These are phyloP conservation scores for Pichia sp. DNA, from an alignment of 1,139 yeast species.

Conservation along the genomic window DNA sequence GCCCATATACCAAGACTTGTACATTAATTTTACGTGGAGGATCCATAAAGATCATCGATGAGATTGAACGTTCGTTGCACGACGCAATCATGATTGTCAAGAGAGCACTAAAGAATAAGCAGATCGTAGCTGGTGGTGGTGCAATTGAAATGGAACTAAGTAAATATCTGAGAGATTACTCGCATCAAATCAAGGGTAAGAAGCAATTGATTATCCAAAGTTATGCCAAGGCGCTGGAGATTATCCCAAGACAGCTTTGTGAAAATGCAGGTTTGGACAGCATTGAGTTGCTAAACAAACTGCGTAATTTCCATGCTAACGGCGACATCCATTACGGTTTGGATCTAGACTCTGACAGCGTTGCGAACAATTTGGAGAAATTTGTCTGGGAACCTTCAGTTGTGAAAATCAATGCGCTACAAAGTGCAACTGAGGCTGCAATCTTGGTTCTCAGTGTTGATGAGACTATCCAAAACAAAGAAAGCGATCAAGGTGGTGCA, in stretches of 20 bases:
- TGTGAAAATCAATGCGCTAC: conserved; percentile 89
- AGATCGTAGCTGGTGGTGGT: conserved; percentile 97
- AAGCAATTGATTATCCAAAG: conserved; percentile 90
- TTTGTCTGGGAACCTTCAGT: conserved; percentile 98
- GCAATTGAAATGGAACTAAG: conserved; percentile 98
- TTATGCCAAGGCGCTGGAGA: conserved; percentile 90
- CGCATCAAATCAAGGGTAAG: conserved; percentile 88
- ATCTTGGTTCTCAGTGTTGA: conserved; percentile 87
- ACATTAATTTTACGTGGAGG: conserved; percentile 94
- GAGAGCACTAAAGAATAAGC: conserved; percentile 82
- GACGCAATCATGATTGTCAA: conserved; percentile 99
- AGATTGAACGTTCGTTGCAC: conserved; percentile 93
- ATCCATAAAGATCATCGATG: conserved; percentile 97
- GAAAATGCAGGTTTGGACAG: conserved; percentile 98
- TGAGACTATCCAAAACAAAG: conserved; percentile 87
- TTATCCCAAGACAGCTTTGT: conserved; percentile 94
- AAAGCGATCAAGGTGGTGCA: conserved; percentile 35
- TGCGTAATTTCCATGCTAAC: conserved; percentile 90
- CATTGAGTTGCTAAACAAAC: conserved; percentile 81
- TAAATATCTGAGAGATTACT: conserved; percentile 77
- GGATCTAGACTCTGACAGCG: conserved; percentile 78
- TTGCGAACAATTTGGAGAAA: conserved; percentile 77
- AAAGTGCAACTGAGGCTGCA: conserved; percentile 97
- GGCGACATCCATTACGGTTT: conserved; percentile 92
- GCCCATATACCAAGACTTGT: conserved; percentile 90